phyloP scores from a whole-genome alignment of 345 rosid species.

The Gossypium bickii region DNA sequence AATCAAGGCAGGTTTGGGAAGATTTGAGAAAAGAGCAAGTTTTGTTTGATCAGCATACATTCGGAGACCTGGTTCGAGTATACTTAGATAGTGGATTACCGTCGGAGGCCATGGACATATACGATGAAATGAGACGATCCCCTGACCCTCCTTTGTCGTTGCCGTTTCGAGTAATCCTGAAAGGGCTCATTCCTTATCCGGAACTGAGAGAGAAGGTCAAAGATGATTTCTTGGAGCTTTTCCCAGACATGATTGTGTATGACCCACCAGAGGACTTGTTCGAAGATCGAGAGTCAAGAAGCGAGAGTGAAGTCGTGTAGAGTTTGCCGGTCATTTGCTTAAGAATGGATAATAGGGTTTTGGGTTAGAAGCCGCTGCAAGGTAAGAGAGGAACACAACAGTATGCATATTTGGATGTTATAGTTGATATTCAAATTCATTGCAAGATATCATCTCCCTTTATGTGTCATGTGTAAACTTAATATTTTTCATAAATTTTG shows the following conservation, averaged over 20 bases:
- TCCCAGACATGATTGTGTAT: conserved; percentile 80
- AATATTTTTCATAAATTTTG: no score
- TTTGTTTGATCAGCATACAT: conserved; percentile 83
- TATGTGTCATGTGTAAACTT: neutral
- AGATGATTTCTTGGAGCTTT: conserved; percentile 83
- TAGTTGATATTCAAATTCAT: neutral
- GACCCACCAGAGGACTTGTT: conserved; percentile 84
- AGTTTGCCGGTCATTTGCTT: neutral
- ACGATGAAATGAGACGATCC: conserved; percentile 80
- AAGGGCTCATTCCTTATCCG: conserved; percentile 84
- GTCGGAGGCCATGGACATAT: conserved; percentile 71
- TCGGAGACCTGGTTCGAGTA: conserved; percentile 75
- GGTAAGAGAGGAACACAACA: neutral
- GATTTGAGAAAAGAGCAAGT: conserved; percentile 75
- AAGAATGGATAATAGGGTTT: neutral
- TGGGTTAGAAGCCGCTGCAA: neutral
- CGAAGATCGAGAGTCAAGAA: conserved; percentile 40
- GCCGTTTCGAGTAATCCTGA: conserved; percentile 85
- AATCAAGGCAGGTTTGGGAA: conserved; percentile 64
- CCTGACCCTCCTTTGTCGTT: conserved; percentile 80
- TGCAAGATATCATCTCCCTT: neutral
- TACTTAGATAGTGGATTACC: conserved; percentile 64
- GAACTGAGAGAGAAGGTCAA: conserved; percentile 76
- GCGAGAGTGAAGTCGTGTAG: conserved; percentile 48
- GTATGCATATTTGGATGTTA: neutral